A percentile compares a stretch with the other conserved stretches of the same genome.
These are phyloP conservation scores for Zalaria sp. DNA, from an alignment of 2,329 filamentous ascomycete genomes.

Conservation along the genomic window DNA sequence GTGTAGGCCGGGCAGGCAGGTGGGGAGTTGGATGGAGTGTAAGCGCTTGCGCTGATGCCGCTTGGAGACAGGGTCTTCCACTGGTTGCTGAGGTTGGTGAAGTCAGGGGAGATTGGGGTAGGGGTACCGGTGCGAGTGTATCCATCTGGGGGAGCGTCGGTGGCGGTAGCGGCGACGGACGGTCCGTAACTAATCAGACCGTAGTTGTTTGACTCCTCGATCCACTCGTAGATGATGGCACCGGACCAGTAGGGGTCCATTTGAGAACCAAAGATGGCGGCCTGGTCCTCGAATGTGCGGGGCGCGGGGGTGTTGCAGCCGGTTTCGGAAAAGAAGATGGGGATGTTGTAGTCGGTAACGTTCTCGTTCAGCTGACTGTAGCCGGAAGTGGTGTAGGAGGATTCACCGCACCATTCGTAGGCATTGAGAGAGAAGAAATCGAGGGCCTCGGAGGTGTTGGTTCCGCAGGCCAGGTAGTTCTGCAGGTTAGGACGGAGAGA, in stretches of 20 bases:
- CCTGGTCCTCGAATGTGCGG: constrained; percentile 56
- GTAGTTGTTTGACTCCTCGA: constrained; percentile 71
- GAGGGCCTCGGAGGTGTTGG: constrained; percentile 51
- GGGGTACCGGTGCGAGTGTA: constrained; percentile 60
- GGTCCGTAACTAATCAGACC: constrained; percentile 59
- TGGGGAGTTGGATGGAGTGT: constrained; percentile 47
- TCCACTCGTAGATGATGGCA: constrained; percentile 81
- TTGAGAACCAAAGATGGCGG: constrained; percentile 57
- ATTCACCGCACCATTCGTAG: constrained; percentile 47
- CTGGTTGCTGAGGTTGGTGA: constrained; percentile 58
- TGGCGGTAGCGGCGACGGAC: constrained; percentile 32
- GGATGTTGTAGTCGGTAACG: constrained; percentile 59
- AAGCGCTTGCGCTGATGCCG: constrained; percentile 51
- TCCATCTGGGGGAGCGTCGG: constrained; percentile 43
- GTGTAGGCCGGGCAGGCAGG: constrained; percentile 60
- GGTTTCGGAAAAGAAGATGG: constrained; percentile 81
- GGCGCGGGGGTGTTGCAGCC: constrained; percentile 58
- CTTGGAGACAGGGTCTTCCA: constrained; percentile 62
- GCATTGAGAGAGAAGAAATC: constrained; percentile 82
- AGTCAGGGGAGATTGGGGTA: constrained; percentile 60
- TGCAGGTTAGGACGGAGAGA: constrained; percentile 51
- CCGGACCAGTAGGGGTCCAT: constrained; percentile 65
- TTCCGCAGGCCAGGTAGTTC: constrained; percentile 67
- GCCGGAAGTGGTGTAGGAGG: constrained; percentile 46
- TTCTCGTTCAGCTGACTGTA: constrained; percentile 56